These are phyloP conservation scores for Hypomyces perniciosus DNA, from an alignment of 2,329 filamentous ascomycete species.

Conservation along the genomic window DNA sequence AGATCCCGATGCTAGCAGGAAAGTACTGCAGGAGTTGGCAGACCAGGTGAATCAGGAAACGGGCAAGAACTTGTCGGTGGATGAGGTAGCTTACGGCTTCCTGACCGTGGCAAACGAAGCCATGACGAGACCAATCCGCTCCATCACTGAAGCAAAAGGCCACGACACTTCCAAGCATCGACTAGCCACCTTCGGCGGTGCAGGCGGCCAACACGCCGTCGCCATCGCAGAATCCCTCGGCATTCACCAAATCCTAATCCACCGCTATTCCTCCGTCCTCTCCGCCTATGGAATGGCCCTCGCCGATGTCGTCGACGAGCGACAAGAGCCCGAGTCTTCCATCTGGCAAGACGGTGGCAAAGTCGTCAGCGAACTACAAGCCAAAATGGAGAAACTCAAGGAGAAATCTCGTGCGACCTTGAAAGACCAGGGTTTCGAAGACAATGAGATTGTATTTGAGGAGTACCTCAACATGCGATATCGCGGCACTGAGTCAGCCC, in stretches of 20 bases:
- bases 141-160: slow-evolving; percentile 85
- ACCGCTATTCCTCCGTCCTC: slow-evolving; percentile 81
- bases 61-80: slow-evolving; percentile 63
- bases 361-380: slow-evolving; percentile 56
- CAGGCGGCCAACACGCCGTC: slow-evolving; percentile 87
- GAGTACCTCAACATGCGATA: slow-evolving; percentile 95
- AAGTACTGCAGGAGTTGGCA: slow-evolving; percentile 68
- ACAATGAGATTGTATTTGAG: slow-evolving; percentile 72
- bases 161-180: slow-evolving; percentile 86
- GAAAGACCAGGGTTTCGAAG: slow-evolving; percentile 70
- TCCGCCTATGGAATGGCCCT: slow-evolving; percentile 91
- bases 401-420: slow-evolving; percentile 64
- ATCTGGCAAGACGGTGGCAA: slow-evolving; percentile 55
- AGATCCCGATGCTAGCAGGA: slow-evolving; percentile 68
- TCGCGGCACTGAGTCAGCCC: slow-evolving; percentile 79
- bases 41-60: slow-evolving; percentile 73
- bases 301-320: slow-evolving; percentile 87
- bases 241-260: slow-evolving; percentile 78
- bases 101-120: slow-evolving; percentile 85
- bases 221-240: slow-evolving; percentile 81
- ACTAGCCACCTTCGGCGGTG: slow-evolving; percentile 88
- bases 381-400: slow-evolving; percentile 74
- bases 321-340: slow-evolving; percentile 68
- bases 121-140: slow-evolving; percentile 86
- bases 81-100: slow-evolving; percentile 86